Percentiles rank a stretch among this genome's conserved stretches.
These are phyloP conservation scores for Pseudonectria foliicola DNA, from an alignment of 2,329 filamentous ascomycete species.

Conservation along the genomic window DNA sequence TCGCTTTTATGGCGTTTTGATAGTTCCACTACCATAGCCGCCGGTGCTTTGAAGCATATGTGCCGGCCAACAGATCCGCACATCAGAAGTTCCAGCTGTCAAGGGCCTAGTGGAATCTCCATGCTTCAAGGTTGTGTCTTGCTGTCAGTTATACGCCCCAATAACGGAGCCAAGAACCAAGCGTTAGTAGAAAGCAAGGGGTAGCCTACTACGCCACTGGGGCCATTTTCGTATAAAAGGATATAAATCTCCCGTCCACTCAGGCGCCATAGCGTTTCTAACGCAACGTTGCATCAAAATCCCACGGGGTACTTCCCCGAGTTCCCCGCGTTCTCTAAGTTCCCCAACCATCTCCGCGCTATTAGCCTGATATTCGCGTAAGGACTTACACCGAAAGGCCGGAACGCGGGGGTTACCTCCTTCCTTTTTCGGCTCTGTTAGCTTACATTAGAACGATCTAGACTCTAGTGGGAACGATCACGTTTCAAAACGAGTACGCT, in stretches of 20 bases:
- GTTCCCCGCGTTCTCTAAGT: not conserved
- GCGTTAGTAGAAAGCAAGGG: not conserved
- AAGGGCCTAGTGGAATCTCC: not conserved
- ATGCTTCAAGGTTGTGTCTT: not conserved
- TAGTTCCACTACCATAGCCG: not conserved
- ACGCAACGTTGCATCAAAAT: not conserved
- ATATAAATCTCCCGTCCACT: not conserved
- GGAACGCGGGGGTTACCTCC: too few species aligned
- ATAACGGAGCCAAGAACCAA: conserved; percentile 1
- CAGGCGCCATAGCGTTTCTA: not conserved
- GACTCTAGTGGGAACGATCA: too few species aligned
- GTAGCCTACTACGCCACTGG: not conserved
- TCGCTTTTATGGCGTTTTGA: not conserved
- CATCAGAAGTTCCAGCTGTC: not conserved
- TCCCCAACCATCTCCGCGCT: not conserved
- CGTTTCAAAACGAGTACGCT: too few species aligned
- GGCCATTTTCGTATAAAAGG: not conserved
- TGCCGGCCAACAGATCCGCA: not conserved
- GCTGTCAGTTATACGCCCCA: not conserved
- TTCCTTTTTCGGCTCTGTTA: too few species aligned
- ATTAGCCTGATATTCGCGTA: too few species aligned
- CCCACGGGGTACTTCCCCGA: not conserved
- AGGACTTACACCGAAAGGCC: too few species aligned
- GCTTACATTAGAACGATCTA: too few species aligned
- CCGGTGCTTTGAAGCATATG: not conserved